These are phyloP conservation scores for Tolypocladium amazonense DNA, from an alignment of 2,329 filamentous ascomycete genomes.

Conservation along the genomic window DNA sequence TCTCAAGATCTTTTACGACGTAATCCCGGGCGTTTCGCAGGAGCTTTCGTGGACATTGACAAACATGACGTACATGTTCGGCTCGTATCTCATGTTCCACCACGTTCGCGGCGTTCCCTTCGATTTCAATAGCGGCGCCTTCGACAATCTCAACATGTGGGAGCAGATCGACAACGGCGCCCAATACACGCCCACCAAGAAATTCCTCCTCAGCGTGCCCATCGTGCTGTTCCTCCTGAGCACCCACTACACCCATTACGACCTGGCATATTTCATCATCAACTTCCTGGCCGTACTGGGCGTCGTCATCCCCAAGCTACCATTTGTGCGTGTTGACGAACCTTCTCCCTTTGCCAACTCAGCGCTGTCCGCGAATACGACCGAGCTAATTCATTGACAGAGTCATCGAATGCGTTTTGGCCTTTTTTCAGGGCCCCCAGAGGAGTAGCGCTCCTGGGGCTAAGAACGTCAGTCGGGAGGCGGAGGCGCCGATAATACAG, in stretches of 20 bases:
- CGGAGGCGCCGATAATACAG: background rate
- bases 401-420: constrained; percentile 71
- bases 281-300: constrained; percentile 88
- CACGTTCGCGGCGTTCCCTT: constrained; percentile 96
- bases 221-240: constrained; percentile 91
- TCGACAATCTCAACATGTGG: constrained; percentile 99
- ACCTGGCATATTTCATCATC: constrained; percentile 91
- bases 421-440: constrained; percentile 58
- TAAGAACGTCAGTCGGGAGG: constrained; percentile 2
- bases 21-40: constrained; percentile 90
- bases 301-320: constrained; percentile 93
- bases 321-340: constrained; percentile 58
- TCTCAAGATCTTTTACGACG: constrained; percentile 94
- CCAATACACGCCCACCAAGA: constrained; percentile 97
- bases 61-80: constrained; percentile 98
- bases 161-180: constrained; percentile 99
- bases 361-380: background rate
- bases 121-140: constrained; percentile 96
- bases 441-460: constrained; percentile 31
- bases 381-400: constrained; percentile 30
- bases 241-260: constrained; percentile 98
- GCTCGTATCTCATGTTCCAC: constrained; percentile 99
- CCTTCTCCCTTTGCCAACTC: background rate
- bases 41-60: constrained; percentile 98
- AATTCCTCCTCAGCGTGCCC: constrained; percentile 89